Conservation (phyloP, 768 basidiomycete genomes). For the Xerocomellus amylosporus region DNA sequence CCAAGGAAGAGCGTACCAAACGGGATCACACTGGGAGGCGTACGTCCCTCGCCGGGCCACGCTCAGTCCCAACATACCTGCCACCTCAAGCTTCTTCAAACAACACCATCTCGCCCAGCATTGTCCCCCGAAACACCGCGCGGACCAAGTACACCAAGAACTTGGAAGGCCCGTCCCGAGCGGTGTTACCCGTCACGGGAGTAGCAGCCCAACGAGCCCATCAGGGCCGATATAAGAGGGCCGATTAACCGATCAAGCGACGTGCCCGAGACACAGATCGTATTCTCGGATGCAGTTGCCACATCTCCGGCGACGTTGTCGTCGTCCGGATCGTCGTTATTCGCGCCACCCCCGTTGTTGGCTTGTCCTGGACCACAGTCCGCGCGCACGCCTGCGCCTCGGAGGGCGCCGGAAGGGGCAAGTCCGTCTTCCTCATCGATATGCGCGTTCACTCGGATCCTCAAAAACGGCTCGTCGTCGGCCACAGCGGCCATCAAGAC, state of each 20-base stretch:
- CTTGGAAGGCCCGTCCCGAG: not conserved
- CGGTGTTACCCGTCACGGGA: too few species aligned
- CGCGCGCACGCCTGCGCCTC: conserved; percentile 9
- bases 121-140: conserved; percentile 18
- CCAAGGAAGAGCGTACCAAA: too few species aligned
- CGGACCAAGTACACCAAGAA: conserved; percentile 1
- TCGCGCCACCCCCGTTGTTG: conserved; percentile 7
- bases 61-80: conserved; percentile 39
- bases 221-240: conserved; percentile 60
- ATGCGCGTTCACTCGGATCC: conserved; percentile 34
- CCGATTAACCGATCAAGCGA: conserved; percentile 66
- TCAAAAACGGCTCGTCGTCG: conserved; percentile 32
- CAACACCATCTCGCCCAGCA: conserved; percentile 15
- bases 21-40: conserved; percentile 62
- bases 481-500: conserved; percentile 20
- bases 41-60: conserved; percentile 57
- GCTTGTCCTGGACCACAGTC: conserved; percentile 14
- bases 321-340: conserved; percentile 8
- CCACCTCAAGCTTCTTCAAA: conserved; percentile 26
- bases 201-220: conserved; percentile 51
- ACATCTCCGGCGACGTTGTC: conserved; percentile 25
- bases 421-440: conserved; percentile 28
- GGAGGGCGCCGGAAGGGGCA: conserved; percentile 11
- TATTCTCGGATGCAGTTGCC: conserved; percentile 49
- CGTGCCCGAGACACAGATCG: conserved; percentile 54